A percentile compares a stretch with the other conserved stretches of the same genome.
Evolutionary conservation across 352 stramenopile genomes (phyloP).

Genomic region (Plasmopara viticola): DNA sequence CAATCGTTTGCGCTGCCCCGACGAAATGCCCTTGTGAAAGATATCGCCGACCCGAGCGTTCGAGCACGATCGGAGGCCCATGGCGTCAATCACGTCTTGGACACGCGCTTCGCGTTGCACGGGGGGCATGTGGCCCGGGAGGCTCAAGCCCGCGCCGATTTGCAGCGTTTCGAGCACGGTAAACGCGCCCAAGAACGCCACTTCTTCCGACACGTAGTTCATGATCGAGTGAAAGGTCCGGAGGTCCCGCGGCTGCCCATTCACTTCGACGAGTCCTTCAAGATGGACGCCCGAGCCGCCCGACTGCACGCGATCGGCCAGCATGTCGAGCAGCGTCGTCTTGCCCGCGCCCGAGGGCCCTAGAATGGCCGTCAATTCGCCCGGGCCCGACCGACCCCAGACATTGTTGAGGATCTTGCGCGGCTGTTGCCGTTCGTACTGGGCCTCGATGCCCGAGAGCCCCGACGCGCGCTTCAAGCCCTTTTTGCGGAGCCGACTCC

Average conservation of each 20-base stretch:
- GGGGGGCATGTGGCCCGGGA: conserved; percentile 41
- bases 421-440: conserved; percentile 29
- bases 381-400: conserved; percentile 48
- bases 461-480: conserved; percentile 22
- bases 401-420: conserved; percentile 65
- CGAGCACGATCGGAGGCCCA: conserved; percentile 54
- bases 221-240: conserved; percentile 48
- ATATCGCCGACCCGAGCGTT: conserved; percentile 77
- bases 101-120: conserved; percentile 50
- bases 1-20: conserved; percentile 89
- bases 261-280: conserved; percentile 53
- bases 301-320: conserved; percentile 44
- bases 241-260: conserved; percentile 37
- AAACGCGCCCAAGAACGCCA: conserved; percentile 61
- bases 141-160: conserved; percentile 51
- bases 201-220: conserved; percentile 70
- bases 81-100: conserved; percentile 64
- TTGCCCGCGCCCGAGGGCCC: conserved; percentile 62
- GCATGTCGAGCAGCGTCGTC: conserved; percentile 62
- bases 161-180: conserved; percentile 69
- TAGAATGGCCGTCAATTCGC: conserved; percentile 67
- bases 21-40: conserved; percentile 82
- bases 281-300: conserved; percentile 28
- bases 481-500: conserved; percentile 13
- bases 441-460: conserved; percentile 20